Conservation (phyloP, 2,329 filamentous ascomycete species). For the Fusarium pseudograminearum region DNA sequence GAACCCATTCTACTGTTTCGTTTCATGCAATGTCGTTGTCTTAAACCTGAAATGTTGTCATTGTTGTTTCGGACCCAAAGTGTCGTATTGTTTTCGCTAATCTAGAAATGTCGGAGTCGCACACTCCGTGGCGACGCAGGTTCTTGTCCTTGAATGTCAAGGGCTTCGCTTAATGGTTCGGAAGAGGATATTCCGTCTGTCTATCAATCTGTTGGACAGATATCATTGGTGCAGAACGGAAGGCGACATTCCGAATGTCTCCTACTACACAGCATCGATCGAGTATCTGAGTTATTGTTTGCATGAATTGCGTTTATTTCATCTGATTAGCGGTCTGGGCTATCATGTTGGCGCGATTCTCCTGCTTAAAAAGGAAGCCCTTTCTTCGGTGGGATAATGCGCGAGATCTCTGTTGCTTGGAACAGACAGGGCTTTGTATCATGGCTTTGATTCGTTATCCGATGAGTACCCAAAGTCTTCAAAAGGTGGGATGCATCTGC, state of each 20-base stretch:
- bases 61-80: neutral
- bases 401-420: neutral
- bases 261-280: neutral
- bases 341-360: neutral
- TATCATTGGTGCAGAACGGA: neutral
- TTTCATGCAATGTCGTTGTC: neutral
- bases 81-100: slow-evolving; percentile 8
- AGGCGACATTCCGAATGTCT: slow-evolving; percentile 16
- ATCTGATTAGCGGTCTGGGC: neutral
- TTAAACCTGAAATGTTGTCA: neutral
- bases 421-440: neutral
- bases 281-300: neutral
- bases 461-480: neutral
- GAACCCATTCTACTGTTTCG: neutral
- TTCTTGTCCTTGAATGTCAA: neutral
- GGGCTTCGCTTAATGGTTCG: neutral
- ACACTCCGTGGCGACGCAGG: slow-evolving; percentile 15
- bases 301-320: neutral
- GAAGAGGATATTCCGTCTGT: slow-evolving; percentile 3
- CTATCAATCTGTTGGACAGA: neutral
- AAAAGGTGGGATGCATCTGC: neutral
- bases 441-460: neutral
- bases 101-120: slow-evolving; percentile 22
- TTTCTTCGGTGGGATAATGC: neutral
- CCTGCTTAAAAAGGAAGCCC: neutral